Base-by-base conservation (phyloP, 1,284 basidiomycete genomes). In the Ustilago tritici region DNA sequence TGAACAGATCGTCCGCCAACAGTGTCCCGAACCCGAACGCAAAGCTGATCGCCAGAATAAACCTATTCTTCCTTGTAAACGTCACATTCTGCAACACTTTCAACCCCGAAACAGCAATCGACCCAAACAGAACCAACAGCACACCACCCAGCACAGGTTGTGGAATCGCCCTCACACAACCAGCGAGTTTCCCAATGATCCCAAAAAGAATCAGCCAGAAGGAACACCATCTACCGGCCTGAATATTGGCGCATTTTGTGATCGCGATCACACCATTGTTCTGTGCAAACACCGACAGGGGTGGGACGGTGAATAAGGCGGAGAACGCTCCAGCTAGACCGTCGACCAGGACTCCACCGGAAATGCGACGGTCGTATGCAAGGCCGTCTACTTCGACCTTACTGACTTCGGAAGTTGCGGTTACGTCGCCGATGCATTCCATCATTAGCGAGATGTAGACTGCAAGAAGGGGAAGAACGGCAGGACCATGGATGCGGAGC, bases 351-450 rank as follows among this genome's bases (percentile, higher is more conserved):
- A 95, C 89, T 46, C 93, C 93, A n/a, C 93, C 93, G 86, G 93
- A 92, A 50, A 94, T 92, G 9, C 93, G 89, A 1, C 90, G 89
- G 84, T 94, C 93, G 85, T 93, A 94, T 3, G 75, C 63, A 6
- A 70, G 49, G 3, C 84, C 84, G 14, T 72, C 69, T 36, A 86
- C 85, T 23, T 80, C 79, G 41, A 93, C 89, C 11, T 90, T 89
- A 2, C 92, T 93, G 3, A 93, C 92, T 84, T 95, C 94, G 1
- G 92, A 91, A 4, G 92, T 92, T 0, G 93, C 93, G 0, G 93
- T 94, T 78, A 95, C 92, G 80, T 95, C 93, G 1, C 93, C 93
- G 56, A 93, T 93, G 4, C 92, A 92, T 86, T 95, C 93, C 91
- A 93, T 92, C 2, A 92, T 90, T 17, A 81, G 68, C 34, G 64